Conservation (phyloP, 805 yeast species). For the Lachancea sp. region DNA sequence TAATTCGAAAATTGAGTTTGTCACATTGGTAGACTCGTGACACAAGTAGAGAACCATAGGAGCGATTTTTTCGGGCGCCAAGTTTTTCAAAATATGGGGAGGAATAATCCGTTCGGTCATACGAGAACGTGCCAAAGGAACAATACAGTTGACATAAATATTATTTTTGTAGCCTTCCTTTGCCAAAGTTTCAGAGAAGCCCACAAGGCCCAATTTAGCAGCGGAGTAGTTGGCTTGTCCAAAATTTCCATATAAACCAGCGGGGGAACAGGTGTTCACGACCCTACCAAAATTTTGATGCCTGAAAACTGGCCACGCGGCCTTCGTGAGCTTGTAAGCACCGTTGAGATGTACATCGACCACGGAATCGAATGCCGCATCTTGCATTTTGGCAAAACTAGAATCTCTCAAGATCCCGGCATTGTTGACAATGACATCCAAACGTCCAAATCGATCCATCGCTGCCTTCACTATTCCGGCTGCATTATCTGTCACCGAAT, state of each 20-base stretch:
- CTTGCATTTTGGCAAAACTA: slow-evolving; percentile 79
- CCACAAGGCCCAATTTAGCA: slow-evolving; percentile 84
- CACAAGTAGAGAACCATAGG: slow-evolving; percentile 80
- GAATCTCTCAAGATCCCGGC: slow-evolving; percentile 93
- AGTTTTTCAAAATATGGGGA: slow-evolving; percentile 68
- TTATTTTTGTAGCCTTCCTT: slow-evolving; percentile 87
- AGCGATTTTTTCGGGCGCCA: slow-evolving; percentile 85
- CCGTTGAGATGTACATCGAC: slow-evolving; percentile 87
- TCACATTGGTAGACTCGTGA: slow-evolving; percentile 55
- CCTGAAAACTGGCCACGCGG: slow-evolving; percentile 89
- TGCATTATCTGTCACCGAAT: slow-evolving; percentile 78
- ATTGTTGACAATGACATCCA: slow-evolving; percentile 84
- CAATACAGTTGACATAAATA: slow-evolving; percentile 79
- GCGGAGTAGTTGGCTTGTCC: slow-evolving; percentile 96
- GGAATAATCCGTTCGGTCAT: slow-evolving; percentile 93
- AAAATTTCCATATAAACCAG: slow-evolving; percentile 93
- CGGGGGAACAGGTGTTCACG: slow-evolving; percentile 93
- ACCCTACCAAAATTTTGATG: slow-evolving; percentile 84
- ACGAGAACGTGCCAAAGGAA: slow-evolving; percentile 91
- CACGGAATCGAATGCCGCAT: slow-evolving; percentile 70
- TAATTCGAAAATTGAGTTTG: slow-evolving; percentile 78
- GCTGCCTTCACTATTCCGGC: slow-evolving; percentile 83
- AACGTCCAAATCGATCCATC: slow-evolving; percentile 76
- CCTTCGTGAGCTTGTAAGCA: slow-evolving; percentile 73
- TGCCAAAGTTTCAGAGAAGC: slow-evolving; percentile 89